phyloP scores from a whole-genome alignment of 2,329 filamentous ascomycete genomes.

The Claviceps pusilla region DNA sequence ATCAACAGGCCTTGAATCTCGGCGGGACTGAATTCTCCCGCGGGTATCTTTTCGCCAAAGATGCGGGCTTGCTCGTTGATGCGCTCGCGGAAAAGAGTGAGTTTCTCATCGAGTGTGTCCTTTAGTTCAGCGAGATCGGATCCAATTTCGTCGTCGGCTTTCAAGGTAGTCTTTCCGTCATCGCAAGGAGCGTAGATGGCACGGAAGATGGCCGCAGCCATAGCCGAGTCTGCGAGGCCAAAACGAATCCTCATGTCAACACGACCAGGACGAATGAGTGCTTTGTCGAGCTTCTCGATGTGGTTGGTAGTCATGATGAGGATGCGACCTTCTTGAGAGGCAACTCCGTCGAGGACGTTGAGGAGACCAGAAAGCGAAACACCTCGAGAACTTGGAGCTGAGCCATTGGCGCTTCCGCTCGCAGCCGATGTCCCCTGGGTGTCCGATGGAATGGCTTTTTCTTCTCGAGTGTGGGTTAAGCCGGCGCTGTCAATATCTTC shows the following conservation, averaged over 20 bases:
- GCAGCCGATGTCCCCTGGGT: constrained; percentile 3
- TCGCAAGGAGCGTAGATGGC: constrained; percentile 43
- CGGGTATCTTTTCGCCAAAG: constrained; percentile 37
- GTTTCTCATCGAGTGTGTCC: constrained; percentile 16
- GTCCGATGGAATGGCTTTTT: constrained; percentile 4
- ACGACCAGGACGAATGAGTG: constrained; percentile 46
- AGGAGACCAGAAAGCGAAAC: constrained; percentile 63
- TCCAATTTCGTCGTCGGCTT: constrained; percentile 8
- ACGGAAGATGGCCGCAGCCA: constrained; percentile 39
- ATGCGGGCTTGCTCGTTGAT: constrained; percentile 30
- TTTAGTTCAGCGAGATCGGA: constrained; percentile 16
- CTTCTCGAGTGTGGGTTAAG: constrained; percentile 44
- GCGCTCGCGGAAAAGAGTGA: constrained; percentile 21
- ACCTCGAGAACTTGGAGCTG: constrained; percentile 12
- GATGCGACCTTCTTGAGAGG: constrained; percentile 47
- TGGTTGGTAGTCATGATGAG: constrained; percentile 54
- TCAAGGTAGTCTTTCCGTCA: constrained; percentile 10
- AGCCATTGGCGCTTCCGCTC: constrained; percentile 1
- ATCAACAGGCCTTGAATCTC: constrained; percentile 46
- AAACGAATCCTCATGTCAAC: constrained; percentile 47
- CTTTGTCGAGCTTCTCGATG: constrained; percentile 44
- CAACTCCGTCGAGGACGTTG: constrained; percentile 66
- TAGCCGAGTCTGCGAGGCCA: constrained; percentile 35
- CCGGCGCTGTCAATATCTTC: constrained; percentile 66
- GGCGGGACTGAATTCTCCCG: constrained; percentile 42